A percentile compares a stretch with the other conserved stretches of the same genome.
These are phyloP conservation scores for Pontederia paniculata DNA, from an alignment of 176 grass and related monocot species.

Conservation along the genomic window DNA sequence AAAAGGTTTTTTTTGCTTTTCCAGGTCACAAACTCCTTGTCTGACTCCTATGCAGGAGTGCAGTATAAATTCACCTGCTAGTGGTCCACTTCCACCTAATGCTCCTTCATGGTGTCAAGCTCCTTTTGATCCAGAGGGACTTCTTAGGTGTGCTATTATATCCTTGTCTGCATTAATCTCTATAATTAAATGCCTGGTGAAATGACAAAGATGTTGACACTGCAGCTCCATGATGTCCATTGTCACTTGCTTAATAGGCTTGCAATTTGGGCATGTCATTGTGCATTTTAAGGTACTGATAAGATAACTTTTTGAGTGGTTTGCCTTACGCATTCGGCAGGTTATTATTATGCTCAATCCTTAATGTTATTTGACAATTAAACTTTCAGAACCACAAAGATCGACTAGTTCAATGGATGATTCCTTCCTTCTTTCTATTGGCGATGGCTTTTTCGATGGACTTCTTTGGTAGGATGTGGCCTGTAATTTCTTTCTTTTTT, in stretches of 20 bases:
- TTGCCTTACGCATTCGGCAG: neutral
- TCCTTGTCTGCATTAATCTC: neutral
- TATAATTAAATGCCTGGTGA: neutral
- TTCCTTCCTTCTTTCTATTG: constrained; percentile 40
- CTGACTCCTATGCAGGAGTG: constrained; percentile 37
- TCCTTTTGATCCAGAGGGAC: constrained; percentile 73
- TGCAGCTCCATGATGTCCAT: constrained; percentile 66
- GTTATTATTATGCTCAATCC: neutral
- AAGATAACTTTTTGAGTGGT: neutral
- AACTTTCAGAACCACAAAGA: constrained; percentile 33
- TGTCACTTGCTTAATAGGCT: constrained; percentile 73
- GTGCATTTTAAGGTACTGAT: constrained; percentile 50
- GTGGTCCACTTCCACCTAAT: constrained; percentile 49
- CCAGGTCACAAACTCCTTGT: neutral
- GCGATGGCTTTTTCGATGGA: constrained; percentile 43
- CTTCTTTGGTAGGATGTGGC: constrained; percentile 39
- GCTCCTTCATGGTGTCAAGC: constrained; percentile 80
- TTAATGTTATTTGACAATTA: neutral
- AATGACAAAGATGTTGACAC: neutral
- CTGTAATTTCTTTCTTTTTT: neutral
- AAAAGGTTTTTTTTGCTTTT: neutral
- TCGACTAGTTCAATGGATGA: constrained; percentile 46
- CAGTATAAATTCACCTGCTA: constrained; percentile 51
- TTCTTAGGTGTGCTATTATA: constrained; percentile 47
- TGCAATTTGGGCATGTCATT: constrained; percentile 71